Base-by-base conservation (phyloP, 768 basidiomycete genomes). In the Mycena filopes region DNA sequence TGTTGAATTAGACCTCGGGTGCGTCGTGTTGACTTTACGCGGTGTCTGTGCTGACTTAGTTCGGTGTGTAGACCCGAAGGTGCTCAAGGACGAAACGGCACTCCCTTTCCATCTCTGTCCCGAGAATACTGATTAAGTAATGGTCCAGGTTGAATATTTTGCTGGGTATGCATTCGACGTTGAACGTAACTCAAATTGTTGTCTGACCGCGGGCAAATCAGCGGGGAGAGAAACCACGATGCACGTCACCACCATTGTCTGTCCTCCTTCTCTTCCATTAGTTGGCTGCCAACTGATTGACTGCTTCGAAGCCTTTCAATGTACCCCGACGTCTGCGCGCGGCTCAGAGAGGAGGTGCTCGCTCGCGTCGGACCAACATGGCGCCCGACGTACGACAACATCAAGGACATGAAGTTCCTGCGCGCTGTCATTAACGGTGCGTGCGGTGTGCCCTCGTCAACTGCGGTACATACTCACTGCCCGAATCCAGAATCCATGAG, bases 361-460 rank as follows among this genome's bases (percentile, higher is more conserved):
- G 72, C 74, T 8, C 77, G 78, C 16, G 79, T 88, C 23, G 87
- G 87, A 1, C 73, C 77, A 9, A 75, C 71, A 1, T 71, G 79
- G 15, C 67, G 80, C 10, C 88, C 88, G 2, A 84, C 85, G 0
- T 85, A 84, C 66, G 86, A 88, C 36, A 83, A 86, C 46, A 80
- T 89, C 67, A 79, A 83, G 40, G 80, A 82, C 20, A 85, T 89
- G 86, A 87, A 86, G 65, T 90, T 84, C 66, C 74, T 89, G 61
- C 74, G 86, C 20, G 87, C 87, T 12, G 83, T 88, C 46, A 81
- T 88, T 47, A 88, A 89, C 70, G 86, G 84, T 85, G 23, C 16
- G 80, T 25, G n/a, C n/a, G n/a, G n/a, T n/a, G n/a, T n/a, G n/a
- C n/a, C n/a, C n/a, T 42, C 3, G 23, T n/a, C 33, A 5, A 18